These are phyloP conservation scores for Canavalia ensiformis DNA, from an alignment of 306 rosid genomes.

Conservation along the genomic window DNA sequence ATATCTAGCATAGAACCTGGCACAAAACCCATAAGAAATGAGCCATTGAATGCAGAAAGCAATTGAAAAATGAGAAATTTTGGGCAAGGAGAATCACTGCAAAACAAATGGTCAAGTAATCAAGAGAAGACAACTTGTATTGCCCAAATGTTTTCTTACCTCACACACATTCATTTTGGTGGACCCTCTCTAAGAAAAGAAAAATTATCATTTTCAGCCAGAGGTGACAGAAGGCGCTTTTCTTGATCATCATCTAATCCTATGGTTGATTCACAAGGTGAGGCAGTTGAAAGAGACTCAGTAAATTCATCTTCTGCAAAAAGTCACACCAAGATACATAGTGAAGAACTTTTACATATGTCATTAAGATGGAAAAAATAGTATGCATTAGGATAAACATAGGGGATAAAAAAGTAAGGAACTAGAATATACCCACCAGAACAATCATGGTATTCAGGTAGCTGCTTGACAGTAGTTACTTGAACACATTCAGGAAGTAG, in stretches of 20 bases:
- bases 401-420: background rate
- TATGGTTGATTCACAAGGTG: slow-evolving; percentile 48
- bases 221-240: slow-evolving; percentile 66
- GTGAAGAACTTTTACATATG: slow-evolving; percentile 19
- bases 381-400: background rate
- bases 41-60: background rate
- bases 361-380: slow-evolving; percentile 25
- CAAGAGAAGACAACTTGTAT: background rate
- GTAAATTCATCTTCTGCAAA: slow-evolving; percentile 73
- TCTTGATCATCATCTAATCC: slow-evolving; percentile 70
- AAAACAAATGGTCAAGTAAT: slow-evolving; percentile 2
- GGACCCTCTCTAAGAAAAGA: slow-evolving; percentile 67
- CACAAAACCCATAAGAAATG: slow-evolving; percentile 11
- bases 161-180: slow-evolving; percentile 1
- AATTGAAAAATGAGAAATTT: background rate
- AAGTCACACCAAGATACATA: slow-evolving; percentile 20
- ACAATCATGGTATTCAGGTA: slow-evolving; percentile 76
- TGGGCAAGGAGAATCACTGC: background rate
- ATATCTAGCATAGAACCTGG: background rate
- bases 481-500: slow-evolving; percentile 91
- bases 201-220: slow-evolving; percentile 56
- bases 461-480: slow-evolving; percentile 80
- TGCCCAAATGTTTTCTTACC: slow-evolving; percentile 18
- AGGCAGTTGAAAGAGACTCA: slow-evolving; percentile 58
- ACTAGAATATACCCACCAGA: slow-evolving; percentile 61